Evolutionary conservation across 495 filamentous ascomycete genomes (phyloP).

Genomic region (Penicillium alfredii): DNA sequence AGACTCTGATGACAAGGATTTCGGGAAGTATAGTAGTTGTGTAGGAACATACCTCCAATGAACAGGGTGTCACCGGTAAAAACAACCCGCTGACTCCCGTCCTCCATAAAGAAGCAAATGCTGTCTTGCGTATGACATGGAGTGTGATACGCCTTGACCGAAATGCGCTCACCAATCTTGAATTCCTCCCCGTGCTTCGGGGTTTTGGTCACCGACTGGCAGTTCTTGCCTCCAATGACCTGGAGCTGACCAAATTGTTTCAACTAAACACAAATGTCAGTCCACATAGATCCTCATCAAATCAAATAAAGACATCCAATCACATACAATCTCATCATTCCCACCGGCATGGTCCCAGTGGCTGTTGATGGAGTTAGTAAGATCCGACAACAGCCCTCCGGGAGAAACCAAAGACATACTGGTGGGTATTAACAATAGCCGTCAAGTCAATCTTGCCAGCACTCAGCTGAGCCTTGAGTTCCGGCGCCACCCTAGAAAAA

Average conservation of each 20-base stretch:
- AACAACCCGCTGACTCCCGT: constrained; percentile 71
- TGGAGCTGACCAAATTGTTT: constrained; percentile 58
- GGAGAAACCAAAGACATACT: constrained; percentile 54
- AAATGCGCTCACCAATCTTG: constrained; percentile 74
- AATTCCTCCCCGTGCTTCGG: constrained; percentile 71
- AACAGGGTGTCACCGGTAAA: constrained; percentile 98
- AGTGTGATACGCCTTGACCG: constrained; percentile 84
- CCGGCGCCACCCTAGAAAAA: constrained; percentile 66
- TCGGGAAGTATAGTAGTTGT: not conserved
- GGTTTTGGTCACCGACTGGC: constrained; percentile 68
- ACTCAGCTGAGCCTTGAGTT: constrained; percentile 66
- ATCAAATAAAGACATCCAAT: constrained; percentile 3
- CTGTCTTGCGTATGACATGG: constrained; percentile 98
- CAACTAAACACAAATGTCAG: constrained; percentile 46
- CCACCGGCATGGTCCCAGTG: constrained; percentile 95
- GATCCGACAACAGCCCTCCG: no score
- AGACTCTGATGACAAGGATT: no score
- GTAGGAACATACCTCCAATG: constrained; percentile 61
- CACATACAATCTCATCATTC: constrained; percentile 69
- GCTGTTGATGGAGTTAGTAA: constrained; percentile 38
- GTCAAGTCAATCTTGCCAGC: constrained; percentile 72
- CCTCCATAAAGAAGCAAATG: constrained; percentile 87
- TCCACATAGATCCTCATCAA: not conserved
- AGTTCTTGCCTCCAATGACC: constrained; percentile 84
- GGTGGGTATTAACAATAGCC: constrained; percentile 93